Base-by-base conservation (phyloP, 1,139 yeast species). In the Hansenula sp. region DNA sequence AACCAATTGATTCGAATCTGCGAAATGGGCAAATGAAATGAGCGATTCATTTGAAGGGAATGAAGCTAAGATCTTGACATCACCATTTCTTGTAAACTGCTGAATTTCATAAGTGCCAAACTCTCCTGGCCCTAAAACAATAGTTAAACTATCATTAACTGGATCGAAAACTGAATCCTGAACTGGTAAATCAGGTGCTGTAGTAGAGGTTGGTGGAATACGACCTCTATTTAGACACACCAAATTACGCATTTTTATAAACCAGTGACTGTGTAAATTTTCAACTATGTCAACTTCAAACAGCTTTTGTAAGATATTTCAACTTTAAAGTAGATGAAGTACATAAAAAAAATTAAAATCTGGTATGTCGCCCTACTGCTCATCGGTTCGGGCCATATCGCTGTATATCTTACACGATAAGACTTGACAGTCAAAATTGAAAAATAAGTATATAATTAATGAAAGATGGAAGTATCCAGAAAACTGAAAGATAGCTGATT, bases 131-230 rank as follows among this genome's bases (percentile, higher is more conserved):
- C 84, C 78, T 46, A 86, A 68, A 2, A 79, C 84, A 53, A 83
- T 76, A 1, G 94, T 79, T 43, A 89, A 71, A 47, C 88, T 76
- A 60, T 88, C 94, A 12, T 84, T 74, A 25, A 85, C 78, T 0
- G 87, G 74, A 60, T 89, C 96, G 55, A 88, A 87, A n/a, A 74
- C 76, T 3, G 93, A 72, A 39, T 74, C 76, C 3, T 70, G 62
- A 8, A 81, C 68, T n/a, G 70, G 71, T 49, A 81, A 67, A 53
- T 83, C 93, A 1, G 93, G 94, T 45, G 57, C 60, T 7, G 76
- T 69, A 37, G 63, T 56, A 2, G 81, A 69, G 33, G 66, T 67
- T 5, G 81, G 81, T 37, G 57, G 55, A 24, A 80, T 65, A 33
- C 61, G 63, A n/a, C 86, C 86, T 51, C 74, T 70, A 56, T 81